Percentiles rank a stretch among this genome's conserved stretches.
phyloP scores from a whole-genome alignment of 768 basidiomycete species.

The Calocera cornea region DNA sequence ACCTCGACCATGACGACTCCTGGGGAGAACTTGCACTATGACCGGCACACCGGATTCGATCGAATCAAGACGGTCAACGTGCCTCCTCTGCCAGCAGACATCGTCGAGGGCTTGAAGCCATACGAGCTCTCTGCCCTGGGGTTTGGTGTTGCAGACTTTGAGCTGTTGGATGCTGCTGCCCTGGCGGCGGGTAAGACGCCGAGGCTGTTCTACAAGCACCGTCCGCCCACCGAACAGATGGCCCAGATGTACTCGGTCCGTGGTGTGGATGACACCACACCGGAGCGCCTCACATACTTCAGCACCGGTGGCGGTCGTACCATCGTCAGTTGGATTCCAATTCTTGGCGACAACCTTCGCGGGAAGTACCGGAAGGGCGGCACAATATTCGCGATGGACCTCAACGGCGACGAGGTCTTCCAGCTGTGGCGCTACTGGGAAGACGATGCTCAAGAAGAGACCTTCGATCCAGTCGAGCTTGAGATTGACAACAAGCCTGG shows the following conservation, averaged over 20 bases:
- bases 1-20: not conserved
- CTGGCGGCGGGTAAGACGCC: not conserved
- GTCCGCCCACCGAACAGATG: conserved; percentile 31
- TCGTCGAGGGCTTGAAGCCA: conserved; percentile 26
- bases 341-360: conserved; percentile 32
- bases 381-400: conserved; percentile 11
- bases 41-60: conserved; percentile 7
- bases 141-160: not conserved
- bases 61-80: conserved; percentile 31
- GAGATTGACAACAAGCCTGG: conserved; percentile 32
- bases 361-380: conserved; percentile 21
- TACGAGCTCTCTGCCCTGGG: conserved; percentile 30
- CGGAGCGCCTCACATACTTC: conserved; percentile 30
- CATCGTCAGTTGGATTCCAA: conserved; percentile 23
- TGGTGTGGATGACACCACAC: conserved; percentile 18
- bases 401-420: conserved; percentile 20
- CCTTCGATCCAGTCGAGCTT: conserved; percentile 26
- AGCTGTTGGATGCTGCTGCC: not conserved
- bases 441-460: conserved; percentile 19
- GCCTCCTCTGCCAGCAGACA: conserved; percentile 23
- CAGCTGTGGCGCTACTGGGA: conserved; percentile 39
- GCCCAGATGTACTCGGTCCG: conserved; percentile 28
- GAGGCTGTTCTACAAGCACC: conserved; percentile 27
- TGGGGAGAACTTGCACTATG: not conserved
- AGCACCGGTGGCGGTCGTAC: conserved; percentile 29